phyloP scores from a whole-genome alignment of 2,329 filamentous ascomycete genomes.

The Chaetothyriales sp. region DNA sequence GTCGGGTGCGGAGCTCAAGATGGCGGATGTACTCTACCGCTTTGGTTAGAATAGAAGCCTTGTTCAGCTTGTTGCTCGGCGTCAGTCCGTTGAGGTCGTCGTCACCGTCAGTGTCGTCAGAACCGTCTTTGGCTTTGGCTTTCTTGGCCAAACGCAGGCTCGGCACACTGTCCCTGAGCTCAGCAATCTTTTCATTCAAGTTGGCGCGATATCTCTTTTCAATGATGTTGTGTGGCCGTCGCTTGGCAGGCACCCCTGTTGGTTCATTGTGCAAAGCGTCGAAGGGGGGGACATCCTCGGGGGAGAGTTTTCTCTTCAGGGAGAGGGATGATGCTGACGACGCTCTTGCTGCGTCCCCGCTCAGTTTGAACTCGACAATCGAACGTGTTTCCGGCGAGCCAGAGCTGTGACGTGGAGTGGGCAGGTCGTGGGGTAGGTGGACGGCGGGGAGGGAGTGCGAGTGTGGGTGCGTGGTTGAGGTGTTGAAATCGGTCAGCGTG shows the following conservation, averaged over 20 bases:
- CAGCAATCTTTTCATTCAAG: slow-evolving; percentile 91
- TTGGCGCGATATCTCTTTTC: slow-evolving; percentile 95
- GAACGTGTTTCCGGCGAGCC: slow-evolving; percentile 14
- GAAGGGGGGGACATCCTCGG: slow-evolving; percentile 29
- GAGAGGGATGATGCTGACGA: slow-evolving; percentile 13
- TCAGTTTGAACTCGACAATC: slow-evolving; percentile 14
- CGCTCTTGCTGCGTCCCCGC: slow-evolving; percentile 15
- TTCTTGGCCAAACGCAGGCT: slow-evolving; percentile 74
- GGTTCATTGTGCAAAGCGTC: slow-evolving; percentile 42
- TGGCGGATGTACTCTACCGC: slow-evolving; percentile 93
- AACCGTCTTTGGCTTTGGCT: slow-evolving; percentile 30
- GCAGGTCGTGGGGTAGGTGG: slow-evolving; percentile 10
- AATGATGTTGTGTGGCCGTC: slow-evolving; percentile 96
- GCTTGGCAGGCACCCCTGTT: slow-evolving; percentile 49
- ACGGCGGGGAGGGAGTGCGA: slow-evolving; percentile 15
- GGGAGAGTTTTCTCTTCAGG: slow-evolving; percentile 57
- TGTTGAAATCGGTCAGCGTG: slow-evolving; percentile 12
- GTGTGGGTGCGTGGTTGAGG: slow-evolving; percentile 6
- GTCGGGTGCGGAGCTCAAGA: slow-evolving; percentile 76
- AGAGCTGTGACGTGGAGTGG: slow-evolving; percentile 17
- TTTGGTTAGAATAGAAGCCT: slow-evolving; percentile 90
- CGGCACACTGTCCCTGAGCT: slow-evolving; percentile 78
- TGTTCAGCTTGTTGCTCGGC: slow-evolving; percentile 87
- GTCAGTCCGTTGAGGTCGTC: slow-evolving; percentile 70
- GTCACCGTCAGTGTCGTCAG: slow-evolving; percentile 41